Evolutionary conservation across 306 rosid genomes (phyloP).

Genomic region (Rosa rugosa): DNA sequence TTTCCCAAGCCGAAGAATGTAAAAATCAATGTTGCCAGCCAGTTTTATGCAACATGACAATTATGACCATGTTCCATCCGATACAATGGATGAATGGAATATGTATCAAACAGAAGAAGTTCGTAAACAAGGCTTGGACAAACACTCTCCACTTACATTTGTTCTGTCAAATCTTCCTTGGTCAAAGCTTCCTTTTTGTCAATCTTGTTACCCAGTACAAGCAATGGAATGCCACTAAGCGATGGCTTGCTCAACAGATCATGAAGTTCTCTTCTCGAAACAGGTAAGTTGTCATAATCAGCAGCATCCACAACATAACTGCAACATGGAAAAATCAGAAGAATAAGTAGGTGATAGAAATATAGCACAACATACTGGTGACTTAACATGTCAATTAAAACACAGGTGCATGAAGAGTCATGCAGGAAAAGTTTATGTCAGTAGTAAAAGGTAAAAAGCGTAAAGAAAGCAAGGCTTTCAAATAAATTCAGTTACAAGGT

Average conservation of each 20-base stretch:
- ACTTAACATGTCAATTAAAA: not conserved
- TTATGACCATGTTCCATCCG: not conserved
- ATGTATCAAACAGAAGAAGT: not conserved
- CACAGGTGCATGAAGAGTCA: not conserved
- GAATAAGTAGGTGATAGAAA: conserved; percentile 1
- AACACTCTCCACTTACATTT: conserved; percentile 48
- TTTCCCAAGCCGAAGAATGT: not conserved
- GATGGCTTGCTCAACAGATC: conserved; percentile 62
- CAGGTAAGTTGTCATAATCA: conserved; percentile 49
- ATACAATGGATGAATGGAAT: not conserved
- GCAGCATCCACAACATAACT: conserved; percentile 74
- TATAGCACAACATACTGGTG: not conserved
- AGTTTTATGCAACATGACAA: not conserved
- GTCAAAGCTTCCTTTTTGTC: conserved; percentile 61
- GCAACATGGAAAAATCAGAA: conserved; percentile 22
- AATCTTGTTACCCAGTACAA: conserved; percentile 63
- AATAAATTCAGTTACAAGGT: not conserved
- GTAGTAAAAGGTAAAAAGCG: not conserved
- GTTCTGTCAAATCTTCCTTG: conserved; percentile 49
- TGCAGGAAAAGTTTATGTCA: not conserved
- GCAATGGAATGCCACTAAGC: conserved; percentile 54
- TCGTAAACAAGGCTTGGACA: not conserved
- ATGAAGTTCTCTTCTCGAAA: conserved; percentile 63
- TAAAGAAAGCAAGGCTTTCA: not conserved
- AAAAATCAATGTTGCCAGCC: not conserved